A percentile compares a stretch with the other conserved stretches of the same genome.
These are phyloP conservation scores for Cinchona pubescens DNA, from an alignment of 257 asterid genomes.

Conservation along the genomic window DNA sequence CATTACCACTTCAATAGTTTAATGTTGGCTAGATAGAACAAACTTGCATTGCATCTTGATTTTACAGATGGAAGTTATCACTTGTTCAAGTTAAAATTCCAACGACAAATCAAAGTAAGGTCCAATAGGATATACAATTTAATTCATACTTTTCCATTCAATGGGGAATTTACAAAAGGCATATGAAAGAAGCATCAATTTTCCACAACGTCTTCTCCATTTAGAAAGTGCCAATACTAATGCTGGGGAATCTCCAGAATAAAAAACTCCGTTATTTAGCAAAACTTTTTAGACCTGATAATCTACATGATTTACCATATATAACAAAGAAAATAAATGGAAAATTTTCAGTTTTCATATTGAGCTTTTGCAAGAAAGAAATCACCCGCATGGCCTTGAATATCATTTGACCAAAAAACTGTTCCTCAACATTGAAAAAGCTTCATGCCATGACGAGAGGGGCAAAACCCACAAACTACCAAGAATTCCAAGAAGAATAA, in stretches of 20 bases:
- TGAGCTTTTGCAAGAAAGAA: neutral
- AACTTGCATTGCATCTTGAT: neutral
- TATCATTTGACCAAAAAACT: neutral
- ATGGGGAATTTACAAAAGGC: neutral
- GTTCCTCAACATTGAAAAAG: neutral
- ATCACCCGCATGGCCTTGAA: neutral
- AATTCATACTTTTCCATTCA: neutral
- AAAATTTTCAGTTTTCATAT: neutral
- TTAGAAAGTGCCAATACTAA: neutral
- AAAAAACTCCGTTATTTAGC: neutral
- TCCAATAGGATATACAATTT: neutral
- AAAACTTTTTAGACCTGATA: neutral
- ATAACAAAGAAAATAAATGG: neutral
- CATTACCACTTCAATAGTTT: neutral
- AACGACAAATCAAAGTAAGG: neutral
- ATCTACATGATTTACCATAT: neutral
- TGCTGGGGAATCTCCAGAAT: neutral
- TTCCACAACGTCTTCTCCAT: neutral
- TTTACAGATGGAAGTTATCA: neutral
- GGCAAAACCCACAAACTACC: slow-evolving; percentile 19
- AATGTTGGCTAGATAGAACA: too few relatives aligned
- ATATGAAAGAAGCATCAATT: neutral
- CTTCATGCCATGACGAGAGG: slow-evolving; percentile 17
- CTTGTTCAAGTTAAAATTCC: neutral
- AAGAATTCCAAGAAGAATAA: slow-evolving; percentile 8